Percentiles rank a stretch among this genome's conserved stretches.
These are phyloP conservation scores for Lindgomyces ingoldianus DNA, from an alignment of 495 filamentous ascomycete species.

Conservation along the genomic window DNA sequence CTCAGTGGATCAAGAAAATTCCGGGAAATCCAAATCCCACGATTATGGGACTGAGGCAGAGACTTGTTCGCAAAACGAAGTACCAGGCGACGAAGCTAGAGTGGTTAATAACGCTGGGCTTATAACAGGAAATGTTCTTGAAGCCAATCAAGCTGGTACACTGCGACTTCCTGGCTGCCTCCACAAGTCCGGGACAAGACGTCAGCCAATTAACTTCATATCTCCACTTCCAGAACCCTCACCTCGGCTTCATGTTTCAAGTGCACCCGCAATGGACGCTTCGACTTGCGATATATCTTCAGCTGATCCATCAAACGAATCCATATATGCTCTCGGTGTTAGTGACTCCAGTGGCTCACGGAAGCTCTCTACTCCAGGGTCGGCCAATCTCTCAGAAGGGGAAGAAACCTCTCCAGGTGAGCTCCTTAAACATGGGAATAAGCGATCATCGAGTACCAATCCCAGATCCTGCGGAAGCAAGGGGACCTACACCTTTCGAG, in stretches of 20 bases:
- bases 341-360: background rate
- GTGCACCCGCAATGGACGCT: background rate
- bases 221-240: background rate
- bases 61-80: no score
- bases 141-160: background rate
- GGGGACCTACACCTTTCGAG: constrained; percentile 5
- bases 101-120: background rate
- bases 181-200: background rate
- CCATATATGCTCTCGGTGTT: background rate
- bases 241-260: background rate
- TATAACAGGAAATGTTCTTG: no score
- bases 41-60: no score
- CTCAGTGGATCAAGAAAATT: background rate
- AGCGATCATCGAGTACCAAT: no score
- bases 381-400: background rate
- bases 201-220: background rate
- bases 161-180: no score
- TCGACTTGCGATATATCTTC: background rate
- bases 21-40: background rate
- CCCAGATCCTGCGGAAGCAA: background rate
- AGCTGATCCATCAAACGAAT: background rate
- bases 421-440: no score
- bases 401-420: no score
- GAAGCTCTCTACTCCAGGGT: background rate
- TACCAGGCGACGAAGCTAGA: background rate